phyloP scores from a whole-genome alignment of 257 asterid species.

The Solanum ahanhuiri region DNA sequence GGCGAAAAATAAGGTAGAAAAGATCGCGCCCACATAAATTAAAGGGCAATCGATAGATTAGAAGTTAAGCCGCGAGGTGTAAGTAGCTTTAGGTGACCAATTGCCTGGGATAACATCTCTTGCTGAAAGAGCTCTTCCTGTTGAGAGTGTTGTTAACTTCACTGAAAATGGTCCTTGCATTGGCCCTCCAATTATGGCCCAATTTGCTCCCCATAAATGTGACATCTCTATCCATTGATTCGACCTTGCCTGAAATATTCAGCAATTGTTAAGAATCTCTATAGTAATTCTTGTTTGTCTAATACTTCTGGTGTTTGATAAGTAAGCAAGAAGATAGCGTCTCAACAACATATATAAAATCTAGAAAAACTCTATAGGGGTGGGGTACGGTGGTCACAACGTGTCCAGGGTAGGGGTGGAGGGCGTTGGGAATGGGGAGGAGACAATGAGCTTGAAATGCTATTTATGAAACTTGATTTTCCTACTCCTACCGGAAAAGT shows the following conservation, averaged over 20 bases:
- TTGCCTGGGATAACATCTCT: slow-evolving; percentile 78
- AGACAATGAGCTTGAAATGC: not conserved
- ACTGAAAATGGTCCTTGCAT: slow-evolving; percentile 85
- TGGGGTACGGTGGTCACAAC: not conserved
- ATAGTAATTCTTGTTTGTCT: not conserved
- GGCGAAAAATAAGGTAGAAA: not conserved
- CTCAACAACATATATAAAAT: not conserved
- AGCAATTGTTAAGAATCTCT: not conserved
- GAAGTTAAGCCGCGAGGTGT: slow-evolving; percentile 92
- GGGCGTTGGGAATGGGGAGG: not conserved
- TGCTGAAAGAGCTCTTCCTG: slow-evolving; percentile 58
- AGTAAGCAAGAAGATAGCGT: not conserved
- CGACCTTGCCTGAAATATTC: slow-evolving; percentile 31
- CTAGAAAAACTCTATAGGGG: not conserved
- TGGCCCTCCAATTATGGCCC: slow-evolving; percentile 80
- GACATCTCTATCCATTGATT: slow-evolving; percentile 74
- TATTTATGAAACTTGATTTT: not conserved
- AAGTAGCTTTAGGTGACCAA: slow-evolving; percentile 90
- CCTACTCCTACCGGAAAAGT: not conserved
- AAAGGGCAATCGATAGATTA: not conserved
- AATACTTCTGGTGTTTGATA: not conserved
- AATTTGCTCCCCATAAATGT: slow-evolving; percentile 92
- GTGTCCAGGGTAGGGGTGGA: not conserved
- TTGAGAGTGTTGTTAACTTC: slow-evolving; percentile 58
- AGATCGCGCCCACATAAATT: not conserved